phyloP scores from a whole-genome alignment of 768 basidiomycete genomes.

The Clitopilus passeckerianus region DNA sequence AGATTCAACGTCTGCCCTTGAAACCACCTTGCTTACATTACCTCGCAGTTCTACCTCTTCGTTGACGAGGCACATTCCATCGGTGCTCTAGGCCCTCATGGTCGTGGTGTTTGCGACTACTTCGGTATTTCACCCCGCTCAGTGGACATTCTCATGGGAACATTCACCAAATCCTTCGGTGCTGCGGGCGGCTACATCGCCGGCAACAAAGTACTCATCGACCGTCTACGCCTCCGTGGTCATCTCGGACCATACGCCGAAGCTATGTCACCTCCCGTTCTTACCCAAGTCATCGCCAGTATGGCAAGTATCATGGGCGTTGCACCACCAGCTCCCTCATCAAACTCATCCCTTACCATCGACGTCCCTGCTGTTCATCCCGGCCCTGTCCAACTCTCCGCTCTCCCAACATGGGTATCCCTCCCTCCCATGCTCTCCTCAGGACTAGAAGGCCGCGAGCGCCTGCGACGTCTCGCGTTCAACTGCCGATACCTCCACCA shows the following conservation, averaged over 20 bases:
- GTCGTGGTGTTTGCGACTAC: conserved; percentile 94
- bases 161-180: conserved; percentile 94
- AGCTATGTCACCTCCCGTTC: conserved; percentile 83
- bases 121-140: conserved; percentile 77
- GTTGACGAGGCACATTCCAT: conserved; percentile 98
- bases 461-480: conserved; percentile 88
- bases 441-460: conserved; percentile 77
- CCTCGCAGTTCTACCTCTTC: conserved; percentile 83
- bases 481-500: conserved; percentile 89
- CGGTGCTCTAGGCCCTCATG: conserved; percentile 90
- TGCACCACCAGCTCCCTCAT: conserved; percentile 30
- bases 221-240: conserved; percentile 74
- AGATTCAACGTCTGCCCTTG: neutral
- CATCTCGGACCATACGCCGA: conserved; percentile 87
- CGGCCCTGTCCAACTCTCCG: conserved; percentile 61
- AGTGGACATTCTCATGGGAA: conserved; percentile 97
- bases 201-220: conserved; percentile 75
- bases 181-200: conserved; percentile 95
- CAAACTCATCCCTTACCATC: conserved; percentile 13
- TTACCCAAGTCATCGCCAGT: conserved; percentile 85
- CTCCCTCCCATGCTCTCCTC: conserved; percentile 71
- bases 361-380: conserved; percentile 46
- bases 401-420: conserved; percentile 74
- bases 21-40: neutral
- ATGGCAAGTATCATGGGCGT: conserved; percentile 98